phyloP scores from a whole-genome alignment of 2,329 filamentous ascomycete genomes.

The Sarocladium oryzae region DNA sequence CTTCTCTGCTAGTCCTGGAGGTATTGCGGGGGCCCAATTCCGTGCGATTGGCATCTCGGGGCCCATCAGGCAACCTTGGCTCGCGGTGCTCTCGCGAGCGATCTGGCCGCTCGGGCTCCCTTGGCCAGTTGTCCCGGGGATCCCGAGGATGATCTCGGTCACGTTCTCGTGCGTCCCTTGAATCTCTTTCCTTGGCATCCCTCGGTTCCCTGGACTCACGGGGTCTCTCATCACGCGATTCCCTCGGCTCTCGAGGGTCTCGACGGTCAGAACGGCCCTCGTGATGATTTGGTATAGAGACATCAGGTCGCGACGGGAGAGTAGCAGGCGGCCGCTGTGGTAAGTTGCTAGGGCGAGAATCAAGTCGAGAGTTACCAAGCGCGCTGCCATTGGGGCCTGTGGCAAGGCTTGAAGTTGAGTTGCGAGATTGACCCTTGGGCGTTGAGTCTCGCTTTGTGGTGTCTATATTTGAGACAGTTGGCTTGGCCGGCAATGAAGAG shows the following conservation, averaged over 20 bases:
- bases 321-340: conserved; percentile 30
- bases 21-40: conserved; percentile 13
- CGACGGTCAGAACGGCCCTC: conserved; percentile 31
- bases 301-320: conserved; percentile 53
- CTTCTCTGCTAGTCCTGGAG: conserved; percentile 21
- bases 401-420: conserved; percentile 10
- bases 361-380: conserved; percentile 15
- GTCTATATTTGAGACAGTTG: conserved; percentile 21
- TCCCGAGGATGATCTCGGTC: conserved; percentile 29
- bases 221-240: not conserved
- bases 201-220: conserved; percentile 20
- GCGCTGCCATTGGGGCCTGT: conserved; percentile 5
- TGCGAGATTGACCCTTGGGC: conserved; percentile 15
- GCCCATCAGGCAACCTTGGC: conserved; percentile 9
- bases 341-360: conserved; percentile 27
- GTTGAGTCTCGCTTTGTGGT: conserved; percentile 22
- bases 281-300: conserved; percentile 42
- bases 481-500: conserved; percentile 24
- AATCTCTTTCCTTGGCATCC: conserved; percentile 21
- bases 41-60: conserved; percentile 11
- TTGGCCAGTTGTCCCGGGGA: conserved; percentile 27
- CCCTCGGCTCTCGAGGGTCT: conserved; percentile 18
- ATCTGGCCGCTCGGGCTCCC: conserved; percentile 34
- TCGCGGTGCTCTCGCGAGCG: conserved; percentile 34
- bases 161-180: conserved; percentile 29